A percentile compares a stretch with the other conserved stretches of the same genome.
Conservation (phyloP, 306 rosid genomes). For the Oemleria cerasiformis region DNA sequence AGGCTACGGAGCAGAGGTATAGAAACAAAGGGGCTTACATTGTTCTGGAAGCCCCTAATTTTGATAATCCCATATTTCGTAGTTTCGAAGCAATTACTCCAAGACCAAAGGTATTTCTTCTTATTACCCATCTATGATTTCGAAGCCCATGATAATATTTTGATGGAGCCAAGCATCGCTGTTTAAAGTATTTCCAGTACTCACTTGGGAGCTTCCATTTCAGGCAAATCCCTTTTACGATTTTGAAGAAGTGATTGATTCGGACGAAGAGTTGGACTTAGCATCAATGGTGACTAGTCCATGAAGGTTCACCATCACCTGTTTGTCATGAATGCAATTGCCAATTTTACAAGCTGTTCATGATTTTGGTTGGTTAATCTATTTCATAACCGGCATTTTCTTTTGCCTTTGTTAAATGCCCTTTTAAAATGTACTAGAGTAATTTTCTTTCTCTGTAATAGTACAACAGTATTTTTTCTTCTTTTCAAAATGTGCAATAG, state of each 20-base stretch:
- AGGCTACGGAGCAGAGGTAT: slow-evolving; percentile 70
- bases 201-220: slow-evolving; percentile 12
- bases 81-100: slow-evolving; percentile 72
- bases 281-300: slow-evolving; percentile 64
- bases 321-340: background rate
- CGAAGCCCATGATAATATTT: background rate
- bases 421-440: background rate
- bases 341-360: background rate
- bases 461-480: no score
- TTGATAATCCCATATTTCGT: slow-evolving; percentile 66
- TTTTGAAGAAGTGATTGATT: slow-evolving; percentile 68
- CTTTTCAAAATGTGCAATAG: no score
- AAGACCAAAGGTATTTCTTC: slow-evolving; percentile 62
- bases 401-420: background rate
- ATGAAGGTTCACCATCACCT: slow-evolving; percentile 13
- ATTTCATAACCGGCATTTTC: background rate
- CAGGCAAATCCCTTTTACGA: slow-evolving; percentile 73
- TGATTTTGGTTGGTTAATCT: background rate
- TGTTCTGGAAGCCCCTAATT: slow-evolving; percentile 71
- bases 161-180: no score
- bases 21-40: slow-evolving; percentile 80
- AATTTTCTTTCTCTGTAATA: background rate
- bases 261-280: slow-evolving; percentile 83
- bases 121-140: background rate
- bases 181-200: background rate